Conservation (phyloP, 768 basidiomycete species). For the Auricularia sp. region DNA sequence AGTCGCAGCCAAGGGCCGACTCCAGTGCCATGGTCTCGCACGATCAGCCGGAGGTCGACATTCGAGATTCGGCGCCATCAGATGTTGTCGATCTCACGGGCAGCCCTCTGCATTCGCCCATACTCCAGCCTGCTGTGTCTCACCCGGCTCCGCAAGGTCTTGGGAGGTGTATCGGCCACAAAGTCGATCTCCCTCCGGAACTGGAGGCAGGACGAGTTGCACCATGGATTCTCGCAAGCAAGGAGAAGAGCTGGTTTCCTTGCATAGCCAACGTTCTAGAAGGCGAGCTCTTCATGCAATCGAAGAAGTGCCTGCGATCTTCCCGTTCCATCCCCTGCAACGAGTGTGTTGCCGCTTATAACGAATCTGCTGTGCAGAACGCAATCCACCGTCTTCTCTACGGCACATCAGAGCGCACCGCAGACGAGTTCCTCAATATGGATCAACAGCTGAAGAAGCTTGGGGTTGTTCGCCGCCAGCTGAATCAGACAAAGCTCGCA, state of each 20-base stretch:
- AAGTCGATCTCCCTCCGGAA: background rate
- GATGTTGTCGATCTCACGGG: constrained; percentile 10
- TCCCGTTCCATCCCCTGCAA: background rate
- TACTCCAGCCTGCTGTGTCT: constrained; percentile 2
- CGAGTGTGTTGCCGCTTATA: background rate
- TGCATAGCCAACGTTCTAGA: background rate
- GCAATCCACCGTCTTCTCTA: background rate
- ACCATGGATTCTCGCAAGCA: background rate
- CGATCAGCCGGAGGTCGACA: background rate
- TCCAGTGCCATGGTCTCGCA: constrained; percentile 2
- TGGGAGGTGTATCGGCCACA: background rate
- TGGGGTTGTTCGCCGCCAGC: background rate
- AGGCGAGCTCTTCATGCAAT: constrained; percentile 1
- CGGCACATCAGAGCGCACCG: background rate
- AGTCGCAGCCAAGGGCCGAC: background rate
- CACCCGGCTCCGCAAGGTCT: background rate
- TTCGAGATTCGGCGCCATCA: constrained; percentile 4
- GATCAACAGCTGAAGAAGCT: background rate
- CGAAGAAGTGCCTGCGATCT: background rate
- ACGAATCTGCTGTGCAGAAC: background rate
- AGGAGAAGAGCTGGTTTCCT: background rate
- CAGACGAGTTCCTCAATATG: background rate
- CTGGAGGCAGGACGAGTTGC: background rate
- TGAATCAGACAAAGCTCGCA: background rate
- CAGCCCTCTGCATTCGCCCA: background rate